Evolutionary conservation across 306 rosid genomes (phyloP).

Genomic region (Cajanus cajan): DNA sequence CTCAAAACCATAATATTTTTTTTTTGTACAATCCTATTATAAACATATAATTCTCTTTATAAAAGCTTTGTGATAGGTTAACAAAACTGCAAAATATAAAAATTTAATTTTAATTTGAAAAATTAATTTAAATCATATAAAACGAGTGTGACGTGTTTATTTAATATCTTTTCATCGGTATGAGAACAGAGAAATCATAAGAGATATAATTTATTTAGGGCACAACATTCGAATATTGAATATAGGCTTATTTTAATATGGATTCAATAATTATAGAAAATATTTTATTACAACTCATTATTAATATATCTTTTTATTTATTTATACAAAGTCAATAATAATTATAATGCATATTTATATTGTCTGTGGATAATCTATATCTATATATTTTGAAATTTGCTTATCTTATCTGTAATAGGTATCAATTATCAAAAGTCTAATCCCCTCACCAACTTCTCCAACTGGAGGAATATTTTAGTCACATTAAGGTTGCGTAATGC

Average conservation of each 20-base stretch:
- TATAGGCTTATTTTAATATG: not conserved
- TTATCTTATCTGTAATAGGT: not conserved
- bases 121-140: not conserved
- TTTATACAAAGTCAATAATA: no score
- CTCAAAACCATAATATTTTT: no score
- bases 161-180: not conserved
- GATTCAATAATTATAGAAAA: no score
- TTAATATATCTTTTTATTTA: no score
- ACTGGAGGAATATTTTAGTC: not conserved
- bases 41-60: no score
- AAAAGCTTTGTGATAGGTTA: not conserved
- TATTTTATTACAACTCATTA: no score
- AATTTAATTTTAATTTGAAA: not conserved
- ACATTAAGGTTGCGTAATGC: conserved; percentile 4
- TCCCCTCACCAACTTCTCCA: not conserved
- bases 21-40: no score
- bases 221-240: not conserved
- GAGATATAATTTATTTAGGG: not conserved
- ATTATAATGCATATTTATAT: no score
- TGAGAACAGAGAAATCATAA: no score
- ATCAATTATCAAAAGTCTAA: not conserved
- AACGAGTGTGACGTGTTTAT: not conserved
- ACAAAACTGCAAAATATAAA: not conserved
- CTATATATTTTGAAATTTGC: not conserved
- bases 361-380: no score